phyloP scores from a whole-genome alignment of 1,139 yeast species.

The Pichia sp. region DNA sequence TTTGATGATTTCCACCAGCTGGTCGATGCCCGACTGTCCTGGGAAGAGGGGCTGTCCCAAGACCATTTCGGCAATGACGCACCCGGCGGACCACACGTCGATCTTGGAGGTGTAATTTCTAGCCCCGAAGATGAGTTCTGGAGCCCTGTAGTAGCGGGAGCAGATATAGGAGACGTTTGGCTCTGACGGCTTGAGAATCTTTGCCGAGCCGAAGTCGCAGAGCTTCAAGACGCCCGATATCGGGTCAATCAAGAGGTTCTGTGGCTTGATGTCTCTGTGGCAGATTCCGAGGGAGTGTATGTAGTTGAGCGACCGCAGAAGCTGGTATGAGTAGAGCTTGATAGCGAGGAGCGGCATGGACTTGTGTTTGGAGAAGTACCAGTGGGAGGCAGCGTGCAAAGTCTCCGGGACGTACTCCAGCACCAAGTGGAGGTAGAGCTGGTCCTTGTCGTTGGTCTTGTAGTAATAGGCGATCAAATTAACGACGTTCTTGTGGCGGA shows the following conservation, averaged over 20 bases:
- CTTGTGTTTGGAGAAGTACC: conserved; percentile 69
- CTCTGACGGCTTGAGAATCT: conserved; percentile 80
- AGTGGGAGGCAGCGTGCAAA: conserved; percentile 80
- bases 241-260: conserved; percentile 86
- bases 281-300: conserved; percentile 87
- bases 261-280: conserved; percentile 97
- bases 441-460: conserved; percentile 53
- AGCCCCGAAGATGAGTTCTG: conserved; percentile 72
- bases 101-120: conserved; percentile 79
- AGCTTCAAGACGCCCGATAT: conserved; percentile 76
- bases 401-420: conserved; percentile 95
- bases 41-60: conserved; percentile 96
- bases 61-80: conserved; percentile 95
- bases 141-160: conserved; percentile 94
- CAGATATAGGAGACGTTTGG: conserved; percentile 96
- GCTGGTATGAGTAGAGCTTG: conserved; percentile 84
- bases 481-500: conserved; percentile 78
- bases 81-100: conserved; percentile 97
- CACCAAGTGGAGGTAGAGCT: conserved; percentile 79
- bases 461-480: conserved; percentile 86
- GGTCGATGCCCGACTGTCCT: conserved; percentile 97
- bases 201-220: conserved; percentile 99
- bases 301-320: conserved; percentile 86
- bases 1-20: conserved; percentile 92
- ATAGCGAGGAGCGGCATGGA: conserved; percentile 89